phyloP scores from a whole-genome alignment of 1,284 basidiomycete species.

The Papiliotrema flavescens region DNA sequence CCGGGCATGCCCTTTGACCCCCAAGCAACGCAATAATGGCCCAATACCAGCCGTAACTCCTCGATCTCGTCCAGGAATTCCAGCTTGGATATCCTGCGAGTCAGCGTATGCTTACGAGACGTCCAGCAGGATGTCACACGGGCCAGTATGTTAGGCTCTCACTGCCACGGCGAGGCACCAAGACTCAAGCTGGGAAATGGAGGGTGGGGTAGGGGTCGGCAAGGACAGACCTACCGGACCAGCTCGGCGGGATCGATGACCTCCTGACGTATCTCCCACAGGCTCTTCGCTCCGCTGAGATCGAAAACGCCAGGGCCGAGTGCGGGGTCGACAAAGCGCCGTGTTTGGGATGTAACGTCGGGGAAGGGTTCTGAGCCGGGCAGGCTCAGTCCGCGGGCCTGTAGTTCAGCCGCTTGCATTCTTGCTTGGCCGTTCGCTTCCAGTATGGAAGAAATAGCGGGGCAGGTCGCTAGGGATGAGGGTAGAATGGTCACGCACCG shows the following conservation, averaged over 20 bases:
- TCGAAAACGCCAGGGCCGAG: constrained; percentile 53
- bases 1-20: constrained; percentile 51
- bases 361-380: constrained; percentile 68
- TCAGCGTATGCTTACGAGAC: constrained; percentile 4
- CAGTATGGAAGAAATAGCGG: too few relatives aligned
- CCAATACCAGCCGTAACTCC: constrained; percentile 79
- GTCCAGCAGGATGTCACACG: too few relatives aligned
- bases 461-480: too few relatives aligned
- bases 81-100: constrained; percentile 64
- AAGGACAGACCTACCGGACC: constrained; percentile 60
- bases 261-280: constrained; percentile 63
- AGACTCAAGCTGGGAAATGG: too few relatives aligned
- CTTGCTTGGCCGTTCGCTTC: neutral
- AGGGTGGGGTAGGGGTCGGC: too few relatives aligned
- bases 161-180: too few relatives aligned
- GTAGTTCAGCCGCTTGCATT: neutral
- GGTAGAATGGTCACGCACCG: too few relatives aligned
- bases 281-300: constrained; percentile 57
- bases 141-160: neutral
- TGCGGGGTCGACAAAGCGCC: constrained; percentile 55
- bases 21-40: constrained; percentile 85
- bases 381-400: constrained; percentile 70
- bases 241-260: constrained; percentile 60
- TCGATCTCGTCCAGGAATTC: constrained; percentile 89
- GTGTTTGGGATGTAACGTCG: constrained; percentile 57